These are phyloP conservation scores for Leccinum colubrinum DNA, from an alignment of 1,284 basidiomycete species.

Conservation along the genomic window DNA sequence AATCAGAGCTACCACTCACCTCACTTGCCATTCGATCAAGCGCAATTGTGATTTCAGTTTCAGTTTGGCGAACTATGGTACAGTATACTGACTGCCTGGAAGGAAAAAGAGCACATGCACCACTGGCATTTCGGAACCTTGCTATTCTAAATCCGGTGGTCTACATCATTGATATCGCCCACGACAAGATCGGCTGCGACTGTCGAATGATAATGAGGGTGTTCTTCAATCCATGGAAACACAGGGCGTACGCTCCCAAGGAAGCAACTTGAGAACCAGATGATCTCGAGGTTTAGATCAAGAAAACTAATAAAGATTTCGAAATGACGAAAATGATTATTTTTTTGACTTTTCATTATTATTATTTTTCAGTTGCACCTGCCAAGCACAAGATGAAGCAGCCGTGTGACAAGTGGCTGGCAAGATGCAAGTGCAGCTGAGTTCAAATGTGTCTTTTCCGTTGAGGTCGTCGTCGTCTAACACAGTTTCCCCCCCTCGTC, in stretches of 20 bases:
- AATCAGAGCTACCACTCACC: no score
- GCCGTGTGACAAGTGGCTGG: slow-evolving; percentile 7
- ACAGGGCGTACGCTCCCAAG: slow-evolving; percentile 46
- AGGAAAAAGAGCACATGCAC: neutral
- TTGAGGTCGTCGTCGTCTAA: slow-evolving; percentile 8
- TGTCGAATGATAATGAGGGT: neutral
- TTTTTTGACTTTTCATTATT: neutral
- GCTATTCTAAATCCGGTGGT: neutral
- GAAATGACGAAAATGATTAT: slow-evolving; percentile 32
- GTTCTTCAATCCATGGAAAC: neutral
- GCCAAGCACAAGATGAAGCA: slow-evolving; percentile 10
- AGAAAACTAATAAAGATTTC: no score
- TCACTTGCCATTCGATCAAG: no score
- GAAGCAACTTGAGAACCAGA: slow-evolving; percentile 46
- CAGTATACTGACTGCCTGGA: neutral
- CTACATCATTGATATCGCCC: slow-evolving; percentile 32
- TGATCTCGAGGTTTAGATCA: no score
- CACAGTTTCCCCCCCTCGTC: neutral
- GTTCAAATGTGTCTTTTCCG: slow-evolving; percentile 21
- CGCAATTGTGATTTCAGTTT: neutral
- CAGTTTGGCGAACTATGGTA: neutral
- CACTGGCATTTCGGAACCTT: neutral
- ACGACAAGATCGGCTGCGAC: slow-evolving; percentile 20
- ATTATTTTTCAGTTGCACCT: neutral
- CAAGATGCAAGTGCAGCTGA: slow-evolving; percentile 16